Base-by-base conservation (phyloP, 2,329 filamentous ascomycete species). In the Aspergillus fumigatiaffinis region DNA sequence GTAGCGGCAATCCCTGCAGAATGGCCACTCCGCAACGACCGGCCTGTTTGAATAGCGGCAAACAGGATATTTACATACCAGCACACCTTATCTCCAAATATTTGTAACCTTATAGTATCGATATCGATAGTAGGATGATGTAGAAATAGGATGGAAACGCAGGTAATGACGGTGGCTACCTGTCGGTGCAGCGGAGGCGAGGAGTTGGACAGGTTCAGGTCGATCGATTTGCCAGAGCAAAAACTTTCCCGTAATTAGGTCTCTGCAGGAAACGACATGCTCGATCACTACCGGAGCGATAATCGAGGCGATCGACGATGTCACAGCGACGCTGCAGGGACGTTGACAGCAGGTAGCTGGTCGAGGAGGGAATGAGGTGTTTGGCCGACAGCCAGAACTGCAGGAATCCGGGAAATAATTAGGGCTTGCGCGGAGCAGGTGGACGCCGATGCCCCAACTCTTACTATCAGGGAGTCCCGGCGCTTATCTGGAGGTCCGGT, bases 401-500 rank as follows among this genome's bases (percentile, higher is more conserved):
- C 59, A 62, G 59, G 61, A 58, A 52, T 55, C 60, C 59, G 63
- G 66, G 68, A 66, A 46, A 46, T 20, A 73, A 72, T 74, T 75
- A 74, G 72, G 73, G 73, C 71, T 74, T 68, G 65, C 56, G 57
- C 59, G 59, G 62, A 46, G 60, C 60, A 58, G 64, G 58, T 55
- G 60, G 58, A 53, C 53, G 28, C 28, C 49, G 17, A 62, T 66
- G 65, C 68, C 67, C 68, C 66, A 66, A 65, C 23, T 58, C 29
- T 55, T 2, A 29, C 42, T 55, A 49, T 60, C 59, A 42, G 44
- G 55, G 4, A 46, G 21, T 21, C 23, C 60, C 50, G 60, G 57
- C 60, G 62, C 63, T 66, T 64, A 64, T 61, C 62, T 20, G 48
- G 12, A 28, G 23, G 9, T 20, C 48, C 26, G n/a, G 12, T 17